Base-by-base conservation (phyloP, 148 eudicot species). In the Rheum nobile region DNA sequence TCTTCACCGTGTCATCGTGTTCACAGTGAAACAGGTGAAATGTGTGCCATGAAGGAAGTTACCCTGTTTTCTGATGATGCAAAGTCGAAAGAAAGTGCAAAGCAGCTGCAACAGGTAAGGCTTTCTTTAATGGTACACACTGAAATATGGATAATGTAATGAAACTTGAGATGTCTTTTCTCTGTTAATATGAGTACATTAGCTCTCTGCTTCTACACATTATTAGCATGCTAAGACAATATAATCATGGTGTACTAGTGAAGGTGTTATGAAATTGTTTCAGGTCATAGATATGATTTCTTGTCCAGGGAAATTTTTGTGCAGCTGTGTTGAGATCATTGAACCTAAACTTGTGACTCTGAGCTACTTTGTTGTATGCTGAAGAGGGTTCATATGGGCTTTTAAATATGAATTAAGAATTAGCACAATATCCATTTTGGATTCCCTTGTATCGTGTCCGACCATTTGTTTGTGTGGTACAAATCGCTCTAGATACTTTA, bases 11-110 rank as follows among this genome's bases (percentile, higher is more conserved):
- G 26, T 75, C 34, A 54, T 76, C 34, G 39, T 76, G 78, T 50
- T 38, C 48, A 47, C 76, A 95, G 99, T 83, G 99, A 90, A 73
- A 91, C 86, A 46, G 99, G 99, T 54, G 96, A 95, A 84, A 95
- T 95, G 99, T 95, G 99, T 85, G 99, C 99, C 69, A 95, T 95
- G 94, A 95, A 91, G 86, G 99, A 91, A 86, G 99, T 95, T 63
- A 95, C 96, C 14, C 82, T 95, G 72, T 90, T 95, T 77, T 83
- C 92, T 37, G 99, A 95, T 79, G 99, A 95, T 79, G 83, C 92
- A 24, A 91, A 90, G 83, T 95, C 99, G 42, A 95, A 84, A 86
- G 99, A 95, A 88, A 86, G 97, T 86, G 96, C 96, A 72, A 88
- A 90, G 83, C 99, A 95, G 77, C 86, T 95, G 76, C 88, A 85